Percentiles rank a stretch among this genome's conserved stretches.
phyloP scores from a whole-genome alignment of 164 flowering plant genomes.

The Taxillus chinensis region DNA sequence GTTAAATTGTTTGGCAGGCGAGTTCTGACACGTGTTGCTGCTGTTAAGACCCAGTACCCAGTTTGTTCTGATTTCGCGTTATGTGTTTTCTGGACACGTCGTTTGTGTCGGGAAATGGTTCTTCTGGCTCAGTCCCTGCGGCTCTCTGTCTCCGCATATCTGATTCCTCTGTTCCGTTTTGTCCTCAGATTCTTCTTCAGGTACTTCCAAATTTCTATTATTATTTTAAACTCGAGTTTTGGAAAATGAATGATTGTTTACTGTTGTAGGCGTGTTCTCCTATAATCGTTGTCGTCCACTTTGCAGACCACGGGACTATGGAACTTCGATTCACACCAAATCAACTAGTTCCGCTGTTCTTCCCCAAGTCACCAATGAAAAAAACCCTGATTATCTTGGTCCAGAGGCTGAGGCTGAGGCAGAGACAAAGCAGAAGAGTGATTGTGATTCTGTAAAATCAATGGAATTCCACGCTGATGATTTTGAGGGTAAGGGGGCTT shows the following conservation, averaged over 20 bases:
- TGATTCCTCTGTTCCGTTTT: conserved; percentile 26
- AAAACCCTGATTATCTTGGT: conserved; percentile 1
- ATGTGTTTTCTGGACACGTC: conserved; percentile 15
- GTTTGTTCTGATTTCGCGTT: conserved; percentile 2
- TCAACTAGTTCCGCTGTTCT: neutral
- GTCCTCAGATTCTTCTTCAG: conserved; percentile 19
- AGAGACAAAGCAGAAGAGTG: conserved; percentile 3
- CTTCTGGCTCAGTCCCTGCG: conserved; percentile 11
- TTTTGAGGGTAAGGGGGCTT: conserved; percentile 30
- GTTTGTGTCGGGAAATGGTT: conserved; percentile 14
- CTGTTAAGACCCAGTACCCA: neutral
- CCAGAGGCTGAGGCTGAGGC: neutral
- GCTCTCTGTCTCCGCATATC: conserved; percentile 18
- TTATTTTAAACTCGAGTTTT: neutral
- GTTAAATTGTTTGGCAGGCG: conserved; percentile 11
- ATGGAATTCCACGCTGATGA: conserved; percentile 15
- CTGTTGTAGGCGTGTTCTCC: no score
- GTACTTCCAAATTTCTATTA: conserved; percentile 13
- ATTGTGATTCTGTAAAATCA: conserved; percentile 7
- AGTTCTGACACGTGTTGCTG: conserved; percentile 2
- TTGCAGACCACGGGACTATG: conserved; percentile 6
- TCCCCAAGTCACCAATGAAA: conserved; percentile 4
- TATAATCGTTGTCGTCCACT: neutral
- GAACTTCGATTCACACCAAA: neutral
- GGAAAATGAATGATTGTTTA: no score